Base-by-base conservation (phyloP, 805 yeast genomes). In the Lachancea sp. region DNA sequence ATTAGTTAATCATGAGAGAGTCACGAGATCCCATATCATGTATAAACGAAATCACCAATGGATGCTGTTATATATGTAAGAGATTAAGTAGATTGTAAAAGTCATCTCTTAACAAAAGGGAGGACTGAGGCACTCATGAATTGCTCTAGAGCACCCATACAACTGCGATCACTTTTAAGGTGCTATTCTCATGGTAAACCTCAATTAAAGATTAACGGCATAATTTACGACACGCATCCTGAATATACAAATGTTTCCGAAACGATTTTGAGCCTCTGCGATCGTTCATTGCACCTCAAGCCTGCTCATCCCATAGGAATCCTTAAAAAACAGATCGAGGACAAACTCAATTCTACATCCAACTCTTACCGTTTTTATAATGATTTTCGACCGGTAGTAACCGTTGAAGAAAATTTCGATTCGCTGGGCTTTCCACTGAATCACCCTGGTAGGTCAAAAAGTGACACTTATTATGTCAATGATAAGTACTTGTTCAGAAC, bases 381-480 rank as follows among this genome's bases (percentile, higher is more conserved):
- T 56, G 74, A 84, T 42, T 86, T 88, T 64, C 70, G 73, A 45
- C 96, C 98, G 0, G 83, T 77, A 1, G 98, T 92, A 1, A 71
- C 89, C 2, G 82, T 77, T 1, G 75, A 68, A 54, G 85, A 90
- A 55, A 92, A 92, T 59, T 92, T 92, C 56, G 98, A 92, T 59
- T 84, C 83, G 1, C 70, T 92, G 26, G 97, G 95, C 0, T 90
- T 92, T 61, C 95, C 97, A 1, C 54, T 61, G 25, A 95, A 89
- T 55, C 98, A 92, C 59, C 96, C 95, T 0, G 97, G 98, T 3
- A 72, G 98, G 55, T 77, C 92, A 15, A 83, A 76, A 54, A 83
- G 95, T 3, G 98, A 92, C 59, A 90, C 98, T 0, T 92, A 92
- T 62, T 92, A 92, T 55, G 58, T 92, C 39, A 89, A 92, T 64